phyloP scores from a whole-genome alignment of 768 basidiomycete genomes.

The Lyophyllum decastes region DNA sequence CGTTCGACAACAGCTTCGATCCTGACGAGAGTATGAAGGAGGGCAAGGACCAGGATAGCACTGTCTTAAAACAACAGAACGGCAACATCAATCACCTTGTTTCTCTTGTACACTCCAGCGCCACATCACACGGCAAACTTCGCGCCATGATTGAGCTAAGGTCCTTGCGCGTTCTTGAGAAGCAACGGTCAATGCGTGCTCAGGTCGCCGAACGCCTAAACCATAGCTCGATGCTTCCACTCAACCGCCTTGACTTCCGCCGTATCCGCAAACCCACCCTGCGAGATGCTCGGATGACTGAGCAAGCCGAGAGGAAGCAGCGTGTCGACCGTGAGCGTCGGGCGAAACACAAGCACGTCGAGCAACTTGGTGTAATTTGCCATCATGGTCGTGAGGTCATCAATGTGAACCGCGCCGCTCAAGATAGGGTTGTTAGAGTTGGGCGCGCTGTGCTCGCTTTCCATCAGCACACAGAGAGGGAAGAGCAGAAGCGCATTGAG shows the following conservation, averaged over 20 bases:
- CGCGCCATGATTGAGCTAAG: constrained; percentile 94
- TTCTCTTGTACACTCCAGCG: constrained; percentile 53
- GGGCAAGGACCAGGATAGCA: constrained; percentile 42
- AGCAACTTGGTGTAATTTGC: constrained; percentile 87
- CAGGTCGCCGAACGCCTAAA: constrained; percentile 84
- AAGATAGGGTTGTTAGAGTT: constrained; percentile 69
- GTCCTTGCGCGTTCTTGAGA: constrained; percentile 82
- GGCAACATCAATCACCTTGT: constrained; percentile 22
- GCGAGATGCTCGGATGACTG: constrained; percentile 87
- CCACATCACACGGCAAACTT: constrained; percentile 78
- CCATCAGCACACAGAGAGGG: constrained; percentile 92
- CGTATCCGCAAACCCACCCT: constrained; percentile 82
- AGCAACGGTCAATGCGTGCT: constrained; percentile 86
- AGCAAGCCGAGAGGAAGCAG: constrained; percentile 88
- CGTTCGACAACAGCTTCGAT: constrained; percentile 51
- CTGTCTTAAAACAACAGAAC: constrained; percentile 27
- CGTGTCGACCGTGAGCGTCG: constrained; percentile 89
- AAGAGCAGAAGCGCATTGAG: constrained; percentile 97
- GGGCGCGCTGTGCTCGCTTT: constrained; percentile 80
- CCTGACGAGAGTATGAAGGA: constrained; percentile 41
- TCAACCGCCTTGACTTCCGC: constrained; percentile 91
- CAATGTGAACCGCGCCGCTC: constrained; percentile 62
- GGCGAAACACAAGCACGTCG: constrained; percentile 95
- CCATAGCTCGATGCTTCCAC: constrained; percentile 85
- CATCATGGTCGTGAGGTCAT: constrained; percentile 78